Evolutionary conservation across 768 basidiomycete species (phyloP), one percentile per base, ranked within the genome.

Genomic region (Rhizopogon sp.): DNA sequence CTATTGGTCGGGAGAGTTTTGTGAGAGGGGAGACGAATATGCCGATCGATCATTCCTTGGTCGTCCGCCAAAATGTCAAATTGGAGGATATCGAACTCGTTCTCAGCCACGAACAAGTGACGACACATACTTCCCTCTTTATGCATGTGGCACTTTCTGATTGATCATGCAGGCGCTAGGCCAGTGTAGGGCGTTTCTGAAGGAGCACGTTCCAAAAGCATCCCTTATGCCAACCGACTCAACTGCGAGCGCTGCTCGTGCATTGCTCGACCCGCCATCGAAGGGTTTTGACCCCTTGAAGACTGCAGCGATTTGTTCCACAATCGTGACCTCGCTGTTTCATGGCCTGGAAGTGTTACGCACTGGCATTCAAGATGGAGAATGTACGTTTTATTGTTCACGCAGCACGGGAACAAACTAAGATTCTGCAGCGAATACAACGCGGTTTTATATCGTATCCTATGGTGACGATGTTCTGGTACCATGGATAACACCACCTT

Each of bases 51-150:
- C 90, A 93, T 60, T 86, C 84, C 69, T 74, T 93, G 45, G 69
- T 90, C 10, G 81, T 77, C n/a, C 79, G 78, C 49, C 68, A 69
- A 44, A 89, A 88, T 7, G 79, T 81, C 31, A 73, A 77, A 55
- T 58, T 83, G 8, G 66, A 76, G 42, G 74, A 87, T 41, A 76
- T 92, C 28, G 73, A 76, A 55, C 73, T 67, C 53, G 75, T 93
- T 14, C 62, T 89, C 60, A 92, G 90, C 70, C 90, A 93, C 58
- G 90, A 91, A 64, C 90, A 92, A 74, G 90, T 89, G 53, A 43
- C 69, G 25, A 11, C 2, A 37, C 5, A 35, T 35, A 1, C 16
- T 61, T 22, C 40, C 28, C 46, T 49, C 39, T 16, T 42, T 31
- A 39, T 49, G 63, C 52, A 28, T 37, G 42, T 52, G 3, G 39